Percentiles rank a stretch among this genome's conserved stretches.
phyloP scores from a whole-genome alignment of 2,329 filamentous ascomycete genomes.

The Dichotomopilus funicola region DNA sequence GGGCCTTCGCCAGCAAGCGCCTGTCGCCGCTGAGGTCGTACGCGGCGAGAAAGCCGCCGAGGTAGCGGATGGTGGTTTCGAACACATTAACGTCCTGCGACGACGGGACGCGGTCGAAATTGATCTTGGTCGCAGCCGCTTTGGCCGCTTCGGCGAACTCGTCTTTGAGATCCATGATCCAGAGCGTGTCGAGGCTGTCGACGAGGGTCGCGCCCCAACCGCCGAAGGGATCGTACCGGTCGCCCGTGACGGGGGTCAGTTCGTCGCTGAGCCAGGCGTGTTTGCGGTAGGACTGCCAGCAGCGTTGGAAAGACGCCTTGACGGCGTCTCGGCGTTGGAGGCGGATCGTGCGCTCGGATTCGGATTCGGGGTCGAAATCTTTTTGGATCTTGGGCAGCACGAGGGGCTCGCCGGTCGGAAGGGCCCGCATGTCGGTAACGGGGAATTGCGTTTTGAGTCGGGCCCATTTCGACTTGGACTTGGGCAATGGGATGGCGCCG shows the following conservation, averaged over 20 bases:
- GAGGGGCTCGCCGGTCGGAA: slow-evolving; percentile 12
- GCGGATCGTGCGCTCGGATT: slow-evolving; percentile 9
- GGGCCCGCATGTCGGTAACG: slow-evolving; percentile 11
- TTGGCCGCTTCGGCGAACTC: slow-evolving; percentile 59
- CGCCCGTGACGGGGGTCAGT: slow-evolving; percentile 49
- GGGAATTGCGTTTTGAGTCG: slow-evolving; percentile 7
- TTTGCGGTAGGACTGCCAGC: slow-evolving; percentile 55
- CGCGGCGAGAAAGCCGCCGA: slow-evolving; percentile 62
- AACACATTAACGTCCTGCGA: slow-evolving; percentile 55
- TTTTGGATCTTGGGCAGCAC: slow-evolving; percentile 15
- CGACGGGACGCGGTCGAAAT: slow-evolving; percentile 49
- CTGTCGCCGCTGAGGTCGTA: slow-evolving; percentile 56
- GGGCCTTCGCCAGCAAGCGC: slow-evolving; percentile 36
- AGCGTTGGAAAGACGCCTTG: slow-evolving; percentile 10
- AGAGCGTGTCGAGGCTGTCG: slow-evolving; percentile 63
- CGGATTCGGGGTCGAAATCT: slow-evolving; percentile 12
- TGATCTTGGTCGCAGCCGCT: slow-evolving; percentile 49
- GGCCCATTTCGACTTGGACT: slow-evolving; percentile 5
- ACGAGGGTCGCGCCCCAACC: slow-evolving; percentile 63
- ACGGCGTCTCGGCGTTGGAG: slow-evolving; percentile 14
- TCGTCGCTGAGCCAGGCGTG: slow-evolving; percentile 61
- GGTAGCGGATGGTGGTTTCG: slow-evolving; percentile 65
- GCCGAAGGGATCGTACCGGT: slow-evolving; percentile 50
- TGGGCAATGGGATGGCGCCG: neutral
- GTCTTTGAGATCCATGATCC: slow-evolving; percentile 61